phyloP scores from a whole-genome alignment of 2,329 filamentous ascomycete genomes.

The Alternaria sp. region DNA sequence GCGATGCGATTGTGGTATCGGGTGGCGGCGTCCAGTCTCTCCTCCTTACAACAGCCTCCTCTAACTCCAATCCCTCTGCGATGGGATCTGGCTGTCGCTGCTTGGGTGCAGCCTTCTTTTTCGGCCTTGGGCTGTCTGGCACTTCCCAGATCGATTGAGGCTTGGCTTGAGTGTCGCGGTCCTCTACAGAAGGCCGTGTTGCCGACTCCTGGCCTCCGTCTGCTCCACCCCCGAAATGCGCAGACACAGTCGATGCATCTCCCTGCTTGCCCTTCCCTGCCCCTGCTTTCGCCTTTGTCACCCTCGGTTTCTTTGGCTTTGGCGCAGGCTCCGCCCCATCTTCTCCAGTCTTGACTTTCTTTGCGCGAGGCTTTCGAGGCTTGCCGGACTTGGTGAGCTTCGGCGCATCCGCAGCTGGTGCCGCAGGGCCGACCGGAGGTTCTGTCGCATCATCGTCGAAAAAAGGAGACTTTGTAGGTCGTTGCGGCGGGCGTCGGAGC shows the following conservation, averaged over 20 bases:
- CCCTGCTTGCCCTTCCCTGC: constrained; percentile 21
- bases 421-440: constrained; percentile 4
- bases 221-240: constrained; percentile 22
- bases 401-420: constrained; percentile 7
- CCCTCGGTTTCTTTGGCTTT: constrained; percentile 34
- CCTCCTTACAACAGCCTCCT: constrained; percentile 39
- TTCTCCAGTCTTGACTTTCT: constrained; percentile 30
- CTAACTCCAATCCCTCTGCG: constrained; percentile 29
- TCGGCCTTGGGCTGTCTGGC: constrained; percentile 27
- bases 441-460: constrained; percentile 20
- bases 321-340: constrained; percentile 15
- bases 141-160: constrained; percentile 34
- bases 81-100: constrained; percentile 12
- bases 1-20: constrained; percentile 29
- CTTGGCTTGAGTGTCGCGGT: not conserved
- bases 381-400: constrained; percentile 33
- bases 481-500: constrained; percentile 15
- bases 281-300: constrained; percentile 28
- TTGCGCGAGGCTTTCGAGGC: constrained; percentile 39
- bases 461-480: constrained; percentile 27
- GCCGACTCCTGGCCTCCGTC: constrained; percentile 3
- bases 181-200: not conserved
- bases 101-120: constrained; percentile 18
- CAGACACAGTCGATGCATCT: constrained; percentile 26
- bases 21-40: constrained; percentile 47